A percentile compares a stretch with the other conserved stretches of the same genome.
Evolutionary conservation across 371 early-diverging fungal genomes (phyloP).

Genomic region (Mortierella sp.): DNA sequence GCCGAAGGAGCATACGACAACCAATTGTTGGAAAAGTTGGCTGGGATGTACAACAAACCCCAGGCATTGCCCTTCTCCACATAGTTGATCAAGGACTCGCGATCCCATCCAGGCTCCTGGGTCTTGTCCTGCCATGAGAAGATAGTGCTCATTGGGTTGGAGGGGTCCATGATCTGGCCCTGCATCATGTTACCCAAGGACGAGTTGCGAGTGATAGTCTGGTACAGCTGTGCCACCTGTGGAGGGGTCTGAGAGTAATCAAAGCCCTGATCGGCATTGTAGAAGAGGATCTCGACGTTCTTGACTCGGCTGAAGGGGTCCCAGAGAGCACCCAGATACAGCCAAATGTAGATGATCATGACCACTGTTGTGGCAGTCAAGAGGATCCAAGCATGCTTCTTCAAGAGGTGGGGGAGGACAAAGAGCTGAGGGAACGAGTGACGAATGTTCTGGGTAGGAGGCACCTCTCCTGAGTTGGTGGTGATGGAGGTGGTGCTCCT

Average conservation of each 20-base stretch:
- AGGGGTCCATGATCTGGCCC: constrained; percentile 39
- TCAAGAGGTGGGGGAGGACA: constrained; percentile 47
- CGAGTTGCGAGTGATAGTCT: constrained; percentile 35
- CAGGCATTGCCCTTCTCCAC: constrained; percentile 53
- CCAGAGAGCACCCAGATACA: constrained; percentile 58
- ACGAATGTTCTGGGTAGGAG: constrained; percentile 5
- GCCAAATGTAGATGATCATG: constrained; percentile 54
- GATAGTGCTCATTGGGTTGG: constrained; percentile 34
- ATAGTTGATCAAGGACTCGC: constrained; percentile 34
- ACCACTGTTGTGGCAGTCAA: constrained; percentile 34
- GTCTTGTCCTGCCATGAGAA: constrained; percentile 42
- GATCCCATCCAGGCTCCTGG: constrained; percentile 29
- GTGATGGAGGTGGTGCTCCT: neutral
- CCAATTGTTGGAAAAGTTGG: constrained; percentile 57
- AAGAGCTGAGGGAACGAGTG: constrained; percentile 40
- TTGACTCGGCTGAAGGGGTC: constrained; percentile 53
- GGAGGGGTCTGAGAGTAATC: constrained; percentile 43
- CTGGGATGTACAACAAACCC: constrained; percentile 57
- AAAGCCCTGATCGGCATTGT: constrained; percentile 58
- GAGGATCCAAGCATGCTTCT: constrained; percentile 34
- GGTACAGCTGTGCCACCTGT: constrained; percentile 32
- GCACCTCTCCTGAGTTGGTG: neutral
- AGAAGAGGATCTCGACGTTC: constrained; percentile 51
- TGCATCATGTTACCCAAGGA: constrained; percentile 45
- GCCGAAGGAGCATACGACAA: constrained; percentile 44